Evolutionary conservation across 371 early-diverging fungal genomes (phyloP), one percentile per base, ranked within the genome.

Genomic region (Dinochytrium kinnereticum): DNA sequence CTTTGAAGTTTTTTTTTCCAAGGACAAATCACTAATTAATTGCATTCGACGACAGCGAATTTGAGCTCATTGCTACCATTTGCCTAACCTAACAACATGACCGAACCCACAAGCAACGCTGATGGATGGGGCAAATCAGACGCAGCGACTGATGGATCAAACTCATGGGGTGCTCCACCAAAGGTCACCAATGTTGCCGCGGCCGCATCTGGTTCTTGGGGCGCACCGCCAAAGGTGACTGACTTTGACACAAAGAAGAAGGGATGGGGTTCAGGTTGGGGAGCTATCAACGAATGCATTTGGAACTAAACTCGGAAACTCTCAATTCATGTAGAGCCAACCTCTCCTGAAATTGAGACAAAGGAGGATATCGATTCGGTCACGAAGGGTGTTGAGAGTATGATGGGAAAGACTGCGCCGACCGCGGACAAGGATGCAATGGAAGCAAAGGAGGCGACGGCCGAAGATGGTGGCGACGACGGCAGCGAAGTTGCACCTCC

Each of bases 201-300:
- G 37, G 44, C 64, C 33, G 36, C 26, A n/a, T 57, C 57, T 30
- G 26, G 34, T 26, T 61, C 64, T n/a, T 61, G 61, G 61, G 61
- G 61, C 24, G 61, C 61, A 61, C 61, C 61, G 5, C 61, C 72
- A 21, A 72, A 72, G 57, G 55, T 53, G 21, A 72, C 72, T 15
- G 72, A 71, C 50, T 38, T 70, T 15, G 57, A 30, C 10, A 28
- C 57, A 30, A 19, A 7, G 19, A 49, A 61, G 34, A 71, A 64
- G 40, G 71, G 71, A 44, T 71, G 71, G 71, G 64, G 64, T n/a
- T n/a, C n/a, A 28, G 51, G 31, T 37, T 24, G 28, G 51, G 26
- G 21, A 36, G 28, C 17, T 30, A 24, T 19, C n/a, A 1, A 33
- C 38, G 2, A 31, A 31, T n/a, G n/a, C 21, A 31, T 64, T 59